Conservation (phyloP, 2,329 filamentous ascomycete species). For the Incumbomyces lentus region DNA sequence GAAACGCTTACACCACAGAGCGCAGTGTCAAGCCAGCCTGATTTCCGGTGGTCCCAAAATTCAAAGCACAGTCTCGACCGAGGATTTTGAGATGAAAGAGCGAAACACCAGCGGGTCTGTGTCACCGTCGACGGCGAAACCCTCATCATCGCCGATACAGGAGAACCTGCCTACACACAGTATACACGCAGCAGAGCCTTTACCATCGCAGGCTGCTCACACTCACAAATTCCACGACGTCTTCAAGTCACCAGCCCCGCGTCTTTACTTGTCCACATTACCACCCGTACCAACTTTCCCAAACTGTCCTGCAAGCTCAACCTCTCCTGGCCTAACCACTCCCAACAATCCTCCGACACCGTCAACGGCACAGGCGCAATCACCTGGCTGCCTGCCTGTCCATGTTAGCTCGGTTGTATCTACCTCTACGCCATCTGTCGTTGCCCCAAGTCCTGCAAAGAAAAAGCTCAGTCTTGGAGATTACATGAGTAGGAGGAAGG, state of each 20-base stretch:
- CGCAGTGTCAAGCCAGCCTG: conserved; percentile 14
- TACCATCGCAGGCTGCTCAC: conserved; percentile 21
- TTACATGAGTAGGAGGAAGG: conserved; percentile 35
- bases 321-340: neutral
- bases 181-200: conserved; percentile 5
- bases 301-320: conserved; percentile 21
- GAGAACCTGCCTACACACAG: neutral
- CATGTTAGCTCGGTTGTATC: conserved; percentile 21
- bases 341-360: conserved; percentile 19
- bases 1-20: conserved; percentile 31
- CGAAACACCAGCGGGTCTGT: conserved; percentile 22
- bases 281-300: conserved; percentile 20
- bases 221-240: conserved; percentile 9
- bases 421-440: conserved; percentile 21
- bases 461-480: conserved; percentile 43
- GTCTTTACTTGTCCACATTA: conserved; percentile 27
- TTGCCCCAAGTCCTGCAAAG: conserved; percentile 38
- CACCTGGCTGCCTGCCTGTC: conserved; percentile 11
- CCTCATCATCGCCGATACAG: conserved; percentile 9
- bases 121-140: conserved; percentile 2
- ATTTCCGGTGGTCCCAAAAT: conserved; percentile 10
- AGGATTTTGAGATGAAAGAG: conserved; percentile 41
- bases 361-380: conserved; percentile 22
- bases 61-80: conserved; percentile 13
- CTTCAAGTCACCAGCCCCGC: conserved; percentile 23